A percentile compares a stretch with the other conserved stretches of the same genome.
Evolutionary conservation across 495 filamentous ascomycete species (phyloP).

Genomic region (Neurospora hispaniola): DNA sequence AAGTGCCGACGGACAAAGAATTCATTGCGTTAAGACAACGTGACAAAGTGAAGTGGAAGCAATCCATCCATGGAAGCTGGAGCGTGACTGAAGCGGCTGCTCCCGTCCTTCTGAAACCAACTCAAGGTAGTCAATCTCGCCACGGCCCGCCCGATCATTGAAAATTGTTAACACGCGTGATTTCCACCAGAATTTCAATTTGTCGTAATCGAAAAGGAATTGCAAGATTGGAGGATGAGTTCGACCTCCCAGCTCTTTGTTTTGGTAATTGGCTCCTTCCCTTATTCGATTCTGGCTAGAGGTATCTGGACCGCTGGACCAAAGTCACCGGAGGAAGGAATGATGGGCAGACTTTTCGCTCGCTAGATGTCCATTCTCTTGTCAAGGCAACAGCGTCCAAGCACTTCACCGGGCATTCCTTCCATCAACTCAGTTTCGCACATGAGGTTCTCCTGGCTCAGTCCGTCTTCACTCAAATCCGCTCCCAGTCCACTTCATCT

Average conservation of each 20-base stretch:
- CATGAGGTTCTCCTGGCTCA: neutral
- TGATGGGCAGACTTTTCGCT: neutral
- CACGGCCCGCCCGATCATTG: neutral
- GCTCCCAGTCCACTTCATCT: neutral
- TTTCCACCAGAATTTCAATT: neutral
- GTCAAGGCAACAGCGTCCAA: neutral
- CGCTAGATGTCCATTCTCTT: neutral
- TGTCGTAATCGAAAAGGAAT: neutral
- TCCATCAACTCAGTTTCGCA: neutral
- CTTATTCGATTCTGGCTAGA: neutral
- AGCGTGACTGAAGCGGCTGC: neutral
- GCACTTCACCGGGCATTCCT: neutral
- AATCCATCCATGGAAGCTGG: neutral
- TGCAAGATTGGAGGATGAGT: neutral
- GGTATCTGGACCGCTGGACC: neutral
- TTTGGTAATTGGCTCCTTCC: neutral
- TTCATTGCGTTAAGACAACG: neutral
- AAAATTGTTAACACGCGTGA: neutral
- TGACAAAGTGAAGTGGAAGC: neutral
- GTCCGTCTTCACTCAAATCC: neutral
- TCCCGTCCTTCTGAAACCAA: neutral
- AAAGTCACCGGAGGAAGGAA: neutral
- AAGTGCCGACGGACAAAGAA: neutral
- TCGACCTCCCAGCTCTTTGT: neutral
- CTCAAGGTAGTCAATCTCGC: neutral